Evolutionary conservation across 148 eudicot species (phyloP), one percentile per base, ranked within the genome.

Genomic region (Nyssa sinensis): DNA sequence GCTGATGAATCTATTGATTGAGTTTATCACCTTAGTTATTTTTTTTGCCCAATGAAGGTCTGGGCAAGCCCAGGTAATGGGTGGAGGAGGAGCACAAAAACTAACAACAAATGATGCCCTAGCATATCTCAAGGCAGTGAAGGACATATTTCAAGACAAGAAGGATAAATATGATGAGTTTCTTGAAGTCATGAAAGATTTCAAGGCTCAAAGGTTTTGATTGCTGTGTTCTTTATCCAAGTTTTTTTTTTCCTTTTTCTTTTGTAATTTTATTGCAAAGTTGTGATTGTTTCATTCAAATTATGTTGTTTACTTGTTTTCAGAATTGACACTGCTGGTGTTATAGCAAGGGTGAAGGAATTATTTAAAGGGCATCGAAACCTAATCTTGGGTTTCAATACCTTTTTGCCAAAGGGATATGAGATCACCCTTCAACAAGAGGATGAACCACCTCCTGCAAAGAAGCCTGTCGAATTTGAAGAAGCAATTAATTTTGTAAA

Each of bases 111-210:
- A 72, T 74, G 91, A 87, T 79, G 94, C 91, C 66, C 69, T 90
- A 74, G 35, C 82, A n/a, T 90, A 90, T 82, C 86, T 90, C 44
- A 84, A 83, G 76, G 71, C 76, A 31, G 91, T 90, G 65, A 86
- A 84, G 80, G 91, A 90, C 64, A 83, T 79, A 27, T 88, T 90
- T 83, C 81, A 71, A 33, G 89, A 83, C 64, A 75, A 70, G n/a
- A 81, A 58, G 74, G 88, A 84, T 30, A 86, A 86, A 64, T 90
- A 88, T 71, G 88, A 86, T 32, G 91, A 88, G 64, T 90, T 88
- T 76, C 87, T 90, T 76, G 88, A 88, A 72, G 88, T 90, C 64
- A 90, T 88, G 94, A 90, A 86, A 77, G 91, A 90, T 81, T 86
- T 90, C 78, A 90, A 90, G 81, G 82, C 86, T 63, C 90, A 86